These are phyloP conservation scores for Penicillium sp. DNA, from an alignment of 2,329 filamentous ascomycete genomes.

Conservation along the genomic window DNA sequence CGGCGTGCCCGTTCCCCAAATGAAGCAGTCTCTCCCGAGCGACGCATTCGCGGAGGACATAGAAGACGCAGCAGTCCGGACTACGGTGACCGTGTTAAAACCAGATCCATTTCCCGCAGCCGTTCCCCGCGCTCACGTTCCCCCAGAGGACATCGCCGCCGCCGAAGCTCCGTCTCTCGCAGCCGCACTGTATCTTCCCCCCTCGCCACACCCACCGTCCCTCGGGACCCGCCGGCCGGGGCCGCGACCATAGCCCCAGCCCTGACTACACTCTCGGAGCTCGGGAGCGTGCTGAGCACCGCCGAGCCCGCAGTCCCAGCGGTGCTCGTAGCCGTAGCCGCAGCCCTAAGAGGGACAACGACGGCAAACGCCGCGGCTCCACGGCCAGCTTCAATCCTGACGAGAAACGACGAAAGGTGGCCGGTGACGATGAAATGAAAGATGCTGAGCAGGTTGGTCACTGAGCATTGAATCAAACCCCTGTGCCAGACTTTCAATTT, in stretches of 20 bases:
- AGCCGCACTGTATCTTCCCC: constrained; percentile 34
- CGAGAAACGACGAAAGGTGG: constrained; percentile 44
- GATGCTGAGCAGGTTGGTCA: constrained; percentile 36
- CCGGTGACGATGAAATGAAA: constrained; percentile 36
- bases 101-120: constrained; percentile 51
- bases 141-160: constrained; percentile 49
- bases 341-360: constrained; percentile 31
- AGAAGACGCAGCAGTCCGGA: constrained; percentile 38
- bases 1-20: constrained; percentile 26
- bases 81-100: constrained; percentile 51
- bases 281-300: constrained; percentile 27
- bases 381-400: constrained; percentile 47
- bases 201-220: constrained; percentile 38
- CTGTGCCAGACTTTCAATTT: constrained; percentile 5
- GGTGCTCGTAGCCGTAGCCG: constrained; percentile 32
- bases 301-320: constrained; percentile 11
- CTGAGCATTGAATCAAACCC: constrained; percentile 13
- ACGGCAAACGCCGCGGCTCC: constrained; percentile 44
- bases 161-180: constrained; percentile 40
- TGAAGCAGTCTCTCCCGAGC: constrained; percentile 43
- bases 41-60: constrained; percentile 36
- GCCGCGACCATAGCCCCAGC: constrained; percentile 33
- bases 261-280: constrained; percentile 39
- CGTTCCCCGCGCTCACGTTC: constrained; percentile 56
- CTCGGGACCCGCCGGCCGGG: constrained; percentile 39